These are phyloP conservation scores for Neophaeococcomyces aloes DNA, from an alignment of 2,329 filamentous ascomycete species.

Conservation along the genomic window DNA sequence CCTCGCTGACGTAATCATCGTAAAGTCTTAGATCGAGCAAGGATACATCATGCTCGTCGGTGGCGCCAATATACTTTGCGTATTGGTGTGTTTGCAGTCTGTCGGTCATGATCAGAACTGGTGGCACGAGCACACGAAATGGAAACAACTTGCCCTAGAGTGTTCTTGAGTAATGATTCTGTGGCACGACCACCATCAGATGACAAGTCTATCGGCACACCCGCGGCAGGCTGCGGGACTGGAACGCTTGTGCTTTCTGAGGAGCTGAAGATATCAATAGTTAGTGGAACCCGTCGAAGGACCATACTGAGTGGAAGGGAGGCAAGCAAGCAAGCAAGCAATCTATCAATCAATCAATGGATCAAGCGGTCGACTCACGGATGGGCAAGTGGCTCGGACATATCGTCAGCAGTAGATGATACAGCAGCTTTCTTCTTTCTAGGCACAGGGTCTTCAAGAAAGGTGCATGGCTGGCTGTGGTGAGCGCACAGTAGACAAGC, in stretches of 20 bases:
- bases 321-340: conserved; percentile 4
- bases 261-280: conserved; percentile 18
- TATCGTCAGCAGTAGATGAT: conserved; percentile 9
- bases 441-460: conserved; percentile 19
- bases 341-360: conserved; percentile 5
- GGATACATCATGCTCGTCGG: conserved; percentile 22
- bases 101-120: conserved; percentile 17
- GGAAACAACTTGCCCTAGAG: conserved; percentile 14
- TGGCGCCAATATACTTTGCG: conserved; percentile 23
- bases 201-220: neutral
- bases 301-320: conserved; percentile 5
- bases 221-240: neutral
- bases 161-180: conserved; percentile 18
- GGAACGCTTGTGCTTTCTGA: conserved; percentile 16
- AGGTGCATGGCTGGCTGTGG: conserved; percentile 21
- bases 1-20: conserved; percentile 18
- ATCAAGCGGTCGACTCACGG: conserved; percentile 1
- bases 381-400: conserved; percentile 4
- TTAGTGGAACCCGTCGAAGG: conserved; percentile 11
- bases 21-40: conserved; percentile 22
- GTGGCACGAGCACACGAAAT: conserved; percentile 6
- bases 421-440: conserved; percentile 14
- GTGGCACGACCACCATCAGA: conserved; percentile 5
- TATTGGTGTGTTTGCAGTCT: conserved; percentile 21
- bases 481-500: conserved; percentile 11